phyloP scores from a whole-genome alignment of 306 rosid genomes.

The Citrullus colocynthis region DNA sequence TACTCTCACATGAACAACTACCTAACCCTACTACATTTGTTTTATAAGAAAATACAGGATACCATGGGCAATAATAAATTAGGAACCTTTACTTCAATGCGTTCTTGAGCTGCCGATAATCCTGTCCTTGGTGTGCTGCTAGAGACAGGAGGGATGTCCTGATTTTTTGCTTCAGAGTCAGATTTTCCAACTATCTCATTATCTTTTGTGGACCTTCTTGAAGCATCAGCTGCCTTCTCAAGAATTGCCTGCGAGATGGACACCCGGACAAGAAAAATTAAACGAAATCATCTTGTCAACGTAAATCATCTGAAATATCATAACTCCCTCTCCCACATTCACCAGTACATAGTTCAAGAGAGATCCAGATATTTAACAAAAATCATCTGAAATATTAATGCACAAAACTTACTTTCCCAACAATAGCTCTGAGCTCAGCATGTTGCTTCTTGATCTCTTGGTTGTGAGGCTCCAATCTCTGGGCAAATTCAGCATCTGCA shows the following conservation, averaged over 20 bases:
- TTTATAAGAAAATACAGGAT: neutral
- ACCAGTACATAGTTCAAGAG: neutral
- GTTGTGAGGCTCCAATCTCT: conserved; percentile 85
- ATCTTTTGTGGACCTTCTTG: conserved; percentile 31
- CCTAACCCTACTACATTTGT: neutral
- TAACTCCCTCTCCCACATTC: neutral
- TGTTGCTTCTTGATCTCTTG: conserved; percentile 87
- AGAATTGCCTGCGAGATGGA: conserved; percentile 30
- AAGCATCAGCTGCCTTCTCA: conserved; percentile 50
- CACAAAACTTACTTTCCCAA: conserved; percentile 52
- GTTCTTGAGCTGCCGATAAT: conserved; percentile 26
- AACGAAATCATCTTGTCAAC: neutral
- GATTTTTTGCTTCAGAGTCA: conserved; percentile 30
- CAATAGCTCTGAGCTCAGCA: conserved; percentile 61
- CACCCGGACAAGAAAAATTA: neutral
- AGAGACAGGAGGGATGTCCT: conserved; percentile 22
- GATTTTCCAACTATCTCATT: conserved; percentile 30
- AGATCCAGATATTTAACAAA: neutral
- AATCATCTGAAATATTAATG: neutral
- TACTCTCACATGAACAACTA: too few relatives aligned
- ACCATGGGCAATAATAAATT: neutral
- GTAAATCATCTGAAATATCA: neutral
- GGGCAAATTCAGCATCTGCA: conserved; percentile 88
- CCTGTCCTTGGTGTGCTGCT: conserved; percentile 26
- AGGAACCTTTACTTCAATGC: conserved; percentile 27